Conservation (phyloP, 2,329 filamentous ascomycete species). For the Trichoderma koningiopsis region DNA sequence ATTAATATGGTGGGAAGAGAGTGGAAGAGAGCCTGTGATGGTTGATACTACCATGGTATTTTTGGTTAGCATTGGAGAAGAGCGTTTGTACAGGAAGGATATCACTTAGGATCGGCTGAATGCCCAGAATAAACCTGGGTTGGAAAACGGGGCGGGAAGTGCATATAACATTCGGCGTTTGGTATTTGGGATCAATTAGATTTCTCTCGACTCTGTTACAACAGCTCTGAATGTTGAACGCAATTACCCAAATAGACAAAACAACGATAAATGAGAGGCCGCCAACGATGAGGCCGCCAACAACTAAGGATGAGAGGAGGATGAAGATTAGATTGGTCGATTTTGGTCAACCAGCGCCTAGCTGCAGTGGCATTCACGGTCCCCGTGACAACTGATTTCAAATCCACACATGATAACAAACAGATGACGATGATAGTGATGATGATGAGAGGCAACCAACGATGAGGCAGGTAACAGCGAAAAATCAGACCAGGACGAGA, state of each 20-base stretch:
- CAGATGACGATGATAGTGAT: background rate
- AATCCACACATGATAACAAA: background rate
- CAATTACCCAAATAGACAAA: background rate
- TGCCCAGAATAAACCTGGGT: background rate
- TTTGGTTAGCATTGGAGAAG: too few species aligned
- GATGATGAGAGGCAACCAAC: too few species aligned
- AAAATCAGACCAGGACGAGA: too few species aligned
- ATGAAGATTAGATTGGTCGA: too few species aligned
- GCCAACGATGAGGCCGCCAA: too few species aligned
- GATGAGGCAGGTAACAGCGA: too few species aligned
- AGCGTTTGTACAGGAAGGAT: background rate
- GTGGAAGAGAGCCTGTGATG: too few species aligned
- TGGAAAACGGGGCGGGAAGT: background rate
- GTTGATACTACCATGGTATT: too few species aligned
- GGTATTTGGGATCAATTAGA: background rate
- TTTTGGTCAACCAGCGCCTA: background rate
- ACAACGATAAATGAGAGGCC: background rate
- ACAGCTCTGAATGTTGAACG: background rate
- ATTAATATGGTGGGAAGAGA: background rate
- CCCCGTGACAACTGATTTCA: background rate
- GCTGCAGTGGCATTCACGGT: background rate
- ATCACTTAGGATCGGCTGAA: background rate
- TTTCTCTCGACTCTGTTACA: constrained; percentile 20
- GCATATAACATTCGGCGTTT: constrained; percentile 1
- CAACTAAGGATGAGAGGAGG: too few species aligned